These are phyloP conservation scores for Xerocomellus dryophilus DNA, from an alignment of 768 basidiomycete species.

Conservation along the genomic window DNA sequence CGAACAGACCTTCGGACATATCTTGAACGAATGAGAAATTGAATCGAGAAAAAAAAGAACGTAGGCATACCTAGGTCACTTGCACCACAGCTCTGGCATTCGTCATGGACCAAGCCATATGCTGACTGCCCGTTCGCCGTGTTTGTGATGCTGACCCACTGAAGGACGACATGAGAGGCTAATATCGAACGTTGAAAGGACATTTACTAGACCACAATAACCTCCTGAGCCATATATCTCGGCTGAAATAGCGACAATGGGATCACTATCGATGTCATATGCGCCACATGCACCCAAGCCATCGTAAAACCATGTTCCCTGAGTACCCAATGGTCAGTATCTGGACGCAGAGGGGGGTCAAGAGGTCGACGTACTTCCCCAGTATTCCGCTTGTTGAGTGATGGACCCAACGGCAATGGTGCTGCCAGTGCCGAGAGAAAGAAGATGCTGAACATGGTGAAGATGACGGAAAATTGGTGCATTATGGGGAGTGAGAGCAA, in stretches of 20 bases:
- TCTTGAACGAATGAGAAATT: constrained; percentile 40
- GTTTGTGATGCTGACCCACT: constrained; percentile 64
- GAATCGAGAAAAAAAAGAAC: neutral
- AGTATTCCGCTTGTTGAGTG: constrained; percentile 50
- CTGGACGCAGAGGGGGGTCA: neutral
- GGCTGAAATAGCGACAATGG: constrained; percentile 62
- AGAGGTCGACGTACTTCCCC: constrained; percentile 49
- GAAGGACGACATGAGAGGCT: constrained; percentile 11
- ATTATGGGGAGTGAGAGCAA: constrained; percentile 6
- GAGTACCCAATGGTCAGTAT: constrained; percentile 9
- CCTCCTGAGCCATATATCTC: constrained; percentile 49
- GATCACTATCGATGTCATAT: constrained; percentile 41
- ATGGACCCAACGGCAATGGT: constrained; percentile 25
- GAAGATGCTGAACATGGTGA: constrained; percentile 42
- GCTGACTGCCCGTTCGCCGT: constrained; percentile 48
- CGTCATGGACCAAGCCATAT: constrained; percentile 53
- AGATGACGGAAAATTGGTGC: constrained; percentile 23
- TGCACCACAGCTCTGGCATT: constrained; percentile 53
- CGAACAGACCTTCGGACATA: constrained; percentile 62
- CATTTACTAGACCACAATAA: constrained; percentile 59
- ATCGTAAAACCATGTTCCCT: constrained; percentile 70
- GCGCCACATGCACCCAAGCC: constrained; percentile 65
- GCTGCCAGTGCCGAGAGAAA: constrained; percentile 43
- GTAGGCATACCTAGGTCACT: constrained; percentile 53
- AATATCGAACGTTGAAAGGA: neutral